Base-by-base conservation (phyloP, 2,329 filamentous ascomycete genomes). In the Ceratocystis destructans region DNA sequence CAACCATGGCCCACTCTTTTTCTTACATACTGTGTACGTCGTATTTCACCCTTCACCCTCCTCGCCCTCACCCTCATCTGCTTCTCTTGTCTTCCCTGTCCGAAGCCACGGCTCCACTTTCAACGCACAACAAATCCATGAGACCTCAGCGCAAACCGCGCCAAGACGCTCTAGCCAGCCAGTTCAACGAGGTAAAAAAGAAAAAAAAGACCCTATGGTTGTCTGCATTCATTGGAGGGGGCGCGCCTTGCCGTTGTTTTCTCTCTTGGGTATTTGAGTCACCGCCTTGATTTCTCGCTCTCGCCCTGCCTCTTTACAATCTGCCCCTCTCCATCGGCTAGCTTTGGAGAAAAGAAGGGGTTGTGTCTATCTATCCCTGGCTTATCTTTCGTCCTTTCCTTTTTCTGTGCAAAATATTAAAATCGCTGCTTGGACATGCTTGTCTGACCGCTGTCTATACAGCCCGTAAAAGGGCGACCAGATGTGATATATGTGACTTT, bases 161-260 rank as follows among this genome's bases (percentile, higher is more conserved):
- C 53, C 53, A 57, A 57, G 53, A 33, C 53, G 46, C 31, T 57
- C 53, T 57, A 31, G 53, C 53, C 53, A 57, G 53, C 22, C 53
- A 57, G 53, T 22, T 28, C 6, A 1, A 22, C 22, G 22, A 22
- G 22, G 22, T 25, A 22, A n/a, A 7, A 28, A 31, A n/a, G 8
- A 57, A 22, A n/a, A 28, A 28, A 57, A 57, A 57, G 50, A 57
- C 50, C 50, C 50, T 15, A 57, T 28, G 22, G 31, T n/a, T 57
- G 22, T 57, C 53, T 31, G 53, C 25, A 57, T 17, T 33, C 28
- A 22, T 31, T 57, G 53, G 53, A 37, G 25, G 3, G 53, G 17
- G 46, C 7, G n/a, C 17, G 46, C 17, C 17, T 5, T 7, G 46
- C 17, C 46, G 33, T n/a, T 33, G 53, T 59, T 59, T 33, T 59